Evolutionary conservation across 148 eudicot genomes (phyloP), one percentile per base, ranked within the genome.

Genomic region (Fagopyrum tataricum): DNA sequence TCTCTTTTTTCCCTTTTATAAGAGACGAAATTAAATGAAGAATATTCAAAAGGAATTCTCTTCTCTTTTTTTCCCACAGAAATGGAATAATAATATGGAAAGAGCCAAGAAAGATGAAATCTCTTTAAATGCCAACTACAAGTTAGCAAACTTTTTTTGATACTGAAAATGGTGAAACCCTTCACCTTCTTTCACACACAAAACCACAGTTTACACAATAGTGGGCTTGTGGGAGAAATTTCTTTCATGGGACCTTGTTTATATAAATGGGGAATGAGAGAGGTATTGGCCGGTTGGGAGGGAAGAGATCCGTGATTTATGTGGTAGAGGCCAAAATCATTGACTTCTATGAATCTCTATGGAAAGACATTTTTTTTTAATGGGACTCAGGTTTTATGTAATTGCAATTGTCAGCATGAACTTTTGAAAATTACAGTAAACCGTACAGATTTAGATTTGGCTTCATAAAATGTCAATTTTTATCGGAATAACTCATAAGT

Each of bases 221-320:
- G 69, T 64, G 41, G 69, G 69, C 7, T 31, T 31, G 69, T 64
- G 69, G 5, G 10, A 64, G 10, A 39, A 14, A 37, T 64, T 64
- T 64, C 42, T 23, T 62, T 14, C 17, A 64, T 64, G 43, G 69
- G 7, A n/a, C 20, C 18, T 64, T 64, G 69, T 13, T 31, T 64
- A 13, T 64, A 64, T 64, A 64, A 37, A 20, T 18, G 39, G 69
- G 39, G 44, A 62, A 59, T 71, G 39, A 8, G 8, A 64, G 44
- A 13, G 69, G 68, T 14, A 4, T 37, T 64, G 69, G 69, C 69
- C 69, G 69, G 69, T 64, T 64, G 43, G 44, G 41, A 64, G 69
- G 69, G 43, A 15, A 64, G 43, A 64, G 69, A 64, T 64, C 69
- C 69, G 69, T 64, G 69, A 64, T 12, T 64, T 64, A 64, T 64